Percentiles rank a stretch among this genome's conserved stretches.
phyloP scores from a whole-genome alignment of 202 grass and related monocot species.

The Cymbopogon flexuosus region DNA sequence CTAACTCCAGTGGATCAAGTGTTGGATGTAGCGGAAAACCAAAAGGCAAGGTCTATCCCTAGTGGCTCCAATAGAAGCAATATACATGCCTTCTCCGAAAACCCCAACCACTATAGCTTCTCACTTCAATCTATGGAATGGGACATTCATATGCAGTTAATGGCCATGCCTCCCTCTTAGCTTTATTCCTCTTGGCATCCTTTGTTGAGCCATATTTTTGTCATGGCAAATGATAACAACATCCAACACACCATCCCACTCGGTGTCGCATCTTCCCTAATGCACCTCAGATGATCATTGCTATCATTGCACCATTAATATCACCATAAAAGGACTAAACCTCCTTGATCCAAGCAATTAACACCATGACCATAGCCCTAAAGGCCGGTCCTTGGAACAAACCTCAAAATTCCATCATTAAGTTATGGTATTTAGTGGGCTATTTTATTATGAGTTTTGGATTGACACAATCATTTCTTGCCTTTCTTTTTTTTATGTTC shows the following conservation, averaged over 20 bases:
- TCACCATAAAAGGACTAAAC: not conserved
- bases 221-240: not conserved
- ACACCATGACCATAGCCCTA: not conserved
- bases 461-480: not conserved
- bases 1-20: not conserved
- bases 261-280: not conserved
- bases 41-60: not conserved
- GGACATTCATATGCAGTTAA: not conserved
- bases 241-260: not conserved
- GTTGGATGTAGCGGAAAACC: not conserved
- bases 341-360: not conserved
- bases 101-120: not conserved
- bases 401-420: not conserved
- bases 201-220: not conserved
- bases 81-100: not conserved
- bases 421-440: not conserved
- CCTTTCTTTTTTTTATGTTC: not conserved
- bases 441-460: not conserved
- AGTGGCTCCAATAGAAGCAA: not conserved
- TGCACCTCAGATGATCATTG: not conserved
- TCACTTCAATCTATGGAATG: not conserved
- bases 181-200: not conserved
- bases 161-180: not conserved
- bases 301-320: not conserved
- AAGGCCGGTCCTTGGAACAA: not conserved